A percentile compares a stretch with the other conserved stretches of the same genome.
phyloP scores from a whole-genome alignment of 805 yeast genomes.

The Danielia oregonensis region DNA sequence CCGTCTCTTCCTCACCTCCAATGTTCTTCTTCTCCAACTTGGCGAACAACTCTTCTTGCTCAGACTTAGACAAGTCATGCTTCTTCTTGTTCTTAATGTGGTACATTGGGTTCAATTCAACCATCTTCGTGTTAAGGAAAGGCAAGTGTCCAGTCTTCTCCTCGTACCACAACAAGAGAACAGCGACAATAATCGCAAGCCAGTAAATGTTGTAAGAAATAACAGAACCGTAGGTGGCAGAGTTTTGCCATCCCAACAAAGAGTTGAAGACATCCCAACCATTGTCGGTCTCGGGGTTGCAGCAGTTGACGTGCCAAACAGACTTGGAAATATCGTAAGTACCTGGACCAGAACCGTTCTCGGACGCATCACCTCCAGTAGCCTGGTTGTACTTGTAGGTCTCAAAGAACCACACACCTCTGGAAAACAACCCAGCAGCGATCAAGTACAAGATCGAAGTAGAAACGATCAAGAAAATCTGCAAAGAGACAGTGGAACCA shows the following conservation, averaged over 20 bases:
- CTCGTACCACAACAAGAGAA: conserved; percentile 69
- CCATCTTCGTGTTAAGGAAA: conserved; percentile 41
- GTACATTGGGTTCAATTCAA: conserved; percentile 67
- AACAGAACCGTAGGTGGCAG: conserved; percentile 92
- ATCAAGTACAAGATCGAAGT: conserved; percentile 87
- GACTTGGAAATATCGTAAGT: conserved; percentile 75
- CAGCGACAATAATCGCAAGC: conserved; percentile 56
- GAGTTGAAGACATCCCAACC: conserved; percentile 99
- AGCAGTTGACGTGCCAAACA: conserved; percentile 97
- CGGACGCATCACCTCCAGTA: conserved; percentile 95
- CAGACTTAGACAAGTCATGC: conserved; percentile 48
- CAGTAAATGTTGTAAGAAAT: conserved; percentile 87
- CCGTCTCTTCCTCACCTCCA: conserved; percentile 1
- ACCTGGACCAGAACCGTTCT: conserved; percentile 91
- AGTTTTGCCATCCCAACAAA: conserved; percentile 93
- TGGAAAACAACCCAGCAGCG: conserved; percentile 88
- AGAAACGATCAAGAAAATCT: conserved; percentile 79
- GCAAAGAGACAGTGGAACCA: conserved; percentile 81
- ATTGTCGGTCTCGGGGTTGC: conserved; percentile 85
- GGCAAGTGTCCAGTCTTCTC: conserved; percentile 84
- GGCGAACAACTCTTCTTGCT: conserved; percentile 50
- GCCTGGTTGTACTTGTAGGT: conserved; percentile 54
- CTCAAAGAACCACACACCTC: conserved; percentile 91
- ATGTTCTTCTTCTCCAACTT: conserved; percentile 20
- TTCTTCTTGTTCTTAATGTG: conserved; percentile 67